phyloP scores from a whole-genome alignment of 495 filamentous ascomycete species.

The Opeltia flavorubescens region DNA sequence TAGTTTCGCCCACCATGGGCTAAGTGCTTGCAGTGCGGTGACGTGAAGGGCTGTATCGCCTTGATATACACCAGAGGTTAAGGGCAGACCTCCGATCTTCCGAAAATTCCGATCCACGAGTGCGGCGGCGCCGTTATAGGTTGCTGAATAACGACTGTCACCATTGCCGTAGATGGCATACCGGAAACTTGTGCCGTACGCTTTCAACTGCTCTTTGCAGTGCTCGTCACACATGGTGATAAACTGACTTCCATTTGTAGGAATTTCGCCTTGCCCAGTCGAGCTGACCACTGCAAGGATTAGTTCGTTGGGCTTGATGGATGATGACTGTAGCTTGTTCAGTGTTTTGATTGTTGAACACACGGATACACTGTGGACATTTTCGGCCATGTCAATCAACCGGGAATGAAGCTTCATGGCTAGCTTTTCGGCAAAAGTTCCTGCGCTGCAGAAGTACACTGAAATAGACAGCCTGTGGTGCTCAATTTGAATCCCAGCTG shows the following conservation, averaged over 20 bases:
- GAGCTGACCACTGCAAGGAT: slow-evolving; percentile 12
- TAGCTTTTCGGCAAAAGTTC: slow-evolving; percentile 15
- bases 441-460: slow-evolving; percentile 17
- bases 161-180: slow-evolving; percentile 18
- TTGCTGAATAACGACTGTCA: slow-evolving; percentile 16
- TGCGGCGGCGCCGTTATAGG: slow-evolving; percentile 16
- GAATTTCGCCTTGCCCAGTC: slow-evolving; percentile 15
- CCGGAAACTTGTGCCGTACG: neutral
- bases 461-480: neutral
- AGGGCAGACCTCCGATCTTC: slow-evolving; percentile 6
- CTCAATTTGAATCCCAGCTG: too few relatives aligned
- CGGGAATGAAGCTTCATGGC: slow-evolving; percentile 11
- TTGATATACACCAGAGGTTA: slow-evolving; percentile 5
- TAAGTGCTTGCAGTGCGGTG: slow-evolving; percentile 8
- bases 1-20: slow-evolving; percentile 12
- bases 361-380: neutral
- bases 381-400: neutral
- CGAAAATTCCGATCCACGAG: slow-evolving; percentile 4
- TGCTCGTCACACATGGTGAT: neutral
- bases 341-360: slow-evolving; percentile 1
- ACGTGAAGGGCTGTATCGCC: slow-evolving; percentile 13
- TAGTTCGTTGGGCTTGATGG: slow-evolving; percentile 6
- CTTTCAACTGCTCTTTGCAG: neutral
- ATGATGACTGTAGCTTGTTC: slow-evolving; percentile 3
- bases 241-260: slow-evolving; percentile 12